phyloP scores from a whole-genome alignment of 306 rosid genomes.

The Vigna reflexopilosa region DNA sequence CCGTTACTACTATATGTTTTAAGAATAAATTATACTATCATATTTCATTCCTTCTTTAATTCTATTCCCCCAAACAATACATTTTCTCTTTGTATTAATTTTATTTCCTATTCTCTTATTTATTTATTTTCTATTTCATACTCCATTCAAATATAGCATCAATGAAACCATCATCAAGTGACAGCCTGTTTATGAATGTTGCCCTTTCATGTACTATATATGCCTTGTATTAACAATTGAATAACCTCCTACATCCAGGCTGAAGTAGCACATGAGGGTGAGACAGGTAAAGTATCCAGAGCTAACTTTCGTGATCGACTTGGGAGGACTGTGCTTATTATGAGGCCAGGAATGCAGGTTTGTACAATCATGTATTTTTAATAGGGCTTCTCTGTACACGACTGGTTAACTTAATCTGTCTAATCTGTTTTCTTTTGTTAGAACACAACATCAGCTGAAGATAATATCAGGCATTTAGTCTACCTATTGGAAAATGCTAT shows the following conservation, averaged over 20 bases:
- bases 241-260: constrained; percentile 49
- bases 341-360: constrained; percentile 81
- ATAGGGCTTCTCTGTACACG: constrained; percentile 16
- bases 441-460: constrained; percentile 74
- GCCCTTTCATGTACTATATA: constrained; percentile 20
- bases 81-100: too few species aligned
- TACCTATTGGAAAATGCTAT: constrained; percentile 85
- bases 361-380: constrained; percentile 17
- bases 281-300: constrained; percentile 85
- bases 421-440: constrained; percentile 42
- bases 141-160: too few species aligned
- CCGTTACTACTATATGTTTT: too few species aligned
- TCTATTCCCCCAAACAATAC: too few species aligned
- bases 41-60: too few species aligned
- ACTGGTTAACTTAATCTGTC: constrained; percentile 14
- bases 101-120: too few species aligned
- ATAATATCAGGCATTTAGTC: constrained; percentile 72
- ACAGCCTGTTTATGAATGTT: constrained; percentile 30
- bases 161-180: constrained; percentile 18
- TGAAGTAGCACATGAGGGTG: constrained; percentile 93
- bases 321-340: constrained; percentile 88
- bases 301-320: constrained; percentile 76
- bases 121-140: too few species aligned
- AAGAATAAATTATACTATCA: too few species aligned
- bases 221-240: constrained; percentile 24